A percentile compares a stretch with the other conserved stretches of the same genome.
Evolutionary conservation across 73 alveolate genomes (phyloP).

Genomic region (Paramecium sexaurelia): DNA sequence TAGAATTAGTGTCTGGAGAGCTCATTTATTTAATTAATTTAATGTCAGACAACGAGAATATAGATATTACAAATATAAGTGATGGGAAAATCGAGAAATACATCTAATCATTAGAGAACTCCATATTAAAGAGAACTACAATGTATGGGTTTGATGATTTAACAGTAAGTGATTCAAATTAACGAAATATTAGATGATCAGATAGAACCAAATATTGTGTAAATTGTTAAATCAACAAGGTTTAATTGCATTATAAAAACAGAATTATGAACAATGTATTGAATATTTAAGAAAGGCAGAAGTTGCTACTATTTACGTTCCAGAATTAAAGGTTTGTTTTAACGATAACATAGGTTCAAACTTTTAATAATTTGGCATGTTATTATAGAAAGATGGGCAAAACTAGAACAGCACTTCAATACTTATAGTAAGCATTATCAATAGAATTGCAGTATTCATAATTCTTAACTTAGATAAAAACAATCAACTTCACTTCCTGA

Average conservation of each 20-base stretch:
- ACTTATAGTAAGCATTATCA: constrained; percentile 75
- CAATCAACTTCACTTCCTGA: constrained; percentile 66
- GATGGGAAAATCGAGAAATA: background rate
- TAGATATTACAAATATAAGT: background rate
- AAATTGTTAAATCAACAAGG: constrained; percentile 2
- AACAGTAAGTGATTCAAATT: background rate
- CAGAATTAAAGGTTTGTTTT: constrained; percentile 27
- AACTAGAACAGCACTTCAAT: constrained; percentile 70
- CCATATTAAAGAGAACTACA: background rate
- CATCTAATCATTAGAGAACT: background rate
- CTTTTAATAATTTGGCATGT: constrained; percentile 54
- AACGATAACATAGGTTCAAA: constrained; percentile 42
- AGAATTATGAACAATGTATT: background rate
- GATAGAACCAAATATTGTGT: background rate
- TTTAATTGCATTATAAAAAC: background rate
- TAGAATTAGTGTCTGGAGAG: constrained; percentile 29
- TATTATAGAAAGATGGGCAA: constrained; percentile 40
- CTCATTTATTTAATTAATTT: constrained; percentile 13
- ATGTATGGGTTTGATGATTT: constrained; percentile 16
- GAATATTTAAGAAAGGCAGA: constrained; percentile 4
- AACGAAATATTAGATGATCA: background rate
- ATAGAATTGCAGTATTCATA: constrained; percentile 53
- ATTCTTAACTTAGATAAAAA: background rate
- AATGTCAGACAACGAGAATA: constrained; percentile 16
- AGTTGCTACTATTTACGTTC: background rate